Base-by-base conservation (phyloP, 2,329 filamentous ascomycete species). In the Fragosphaeria purpurea region DNA sequence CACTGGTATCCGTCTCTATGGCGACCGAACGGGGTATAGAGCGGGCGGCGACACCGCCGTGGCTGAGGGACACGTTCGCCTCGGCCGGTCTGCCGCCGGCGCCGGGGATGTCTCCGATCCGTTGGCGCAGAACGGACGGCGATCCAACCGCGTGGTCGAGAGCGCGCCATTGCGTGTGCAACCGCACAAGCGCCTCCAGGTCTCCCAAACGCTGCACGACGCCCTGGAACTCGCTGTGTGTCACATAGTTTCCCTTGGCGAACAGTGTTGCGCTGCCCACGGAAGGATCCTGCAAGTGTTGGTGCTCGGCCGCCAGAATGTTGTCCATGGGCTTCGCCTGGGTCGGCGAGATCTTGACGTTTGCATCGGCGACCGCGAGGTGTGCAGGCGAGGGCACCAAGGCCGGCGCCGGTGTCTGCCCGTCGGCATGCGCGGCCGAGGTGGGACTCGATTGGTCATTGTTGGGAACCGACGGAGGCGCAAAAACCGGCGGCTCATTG, bases 191-290 rank as follows among this genome's bases (percentile, higher is more conserved):
- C 0, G 30, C 46, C 34, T 50, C 44, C 8, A 56, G 45, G 12
- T 39, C n/a, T 9, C 44, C 22, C 4, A 51, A 9, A 5, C 50
- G 49, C 41, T 44, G 41, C 5, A 34, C 41, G 12, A 43, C n/a
- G 22, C 45, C 46, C 38, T 53, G 40, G n/a, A 52, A 50, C 37
- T 50, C 49, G 7, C 10, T 39, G 30, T 40, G 47, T 10, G 41
- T 42, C 22, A 50, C 50, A 47, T 40, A 49, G 10, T 31, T 35
- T 12, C 30, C 38, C 22, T 22, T 33, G 30, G 13, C 30, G 30
- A 35, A 40, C 9, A 41, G 37, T 7, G 41, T 41, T 30, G 50
- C 37, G 37, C 47, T 45, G 32, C 43, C 47, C 4, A 41, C 33
- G 2, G 41, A 44, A 13, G 30, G n/a, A 9, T 49, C 10, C 35